Evolutionary conservation across 2,329 filamentous ascomycete species (phyloP).

Genomic region (Botrytis cinerea): DNA sequence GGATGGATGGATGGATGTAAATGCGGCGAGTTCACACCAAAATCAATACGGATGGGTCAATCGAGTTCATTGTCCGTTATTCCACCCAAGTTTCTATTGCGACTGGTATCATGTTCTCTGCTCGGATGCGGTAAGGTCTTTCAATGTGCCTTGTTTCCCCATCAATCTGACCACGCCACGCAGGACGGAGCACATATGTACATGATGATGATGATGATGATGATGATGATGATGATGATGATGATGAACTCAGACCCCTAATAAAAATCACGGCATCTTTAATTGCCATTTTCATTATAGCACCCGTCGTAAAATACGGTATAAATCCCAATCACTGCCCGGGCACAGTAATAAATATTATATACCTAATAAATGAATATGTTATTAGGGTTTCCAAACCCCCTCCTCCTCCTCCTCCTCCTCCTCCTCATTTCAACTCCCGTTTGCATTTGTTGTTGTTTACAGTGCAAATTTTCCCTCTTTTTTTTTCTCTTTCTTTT

Average conservation of each 20-base stretch:
- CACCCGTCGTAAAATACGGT: neutral
- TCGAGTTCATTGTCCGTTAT: neutral
- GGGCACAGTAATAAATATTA: too few relatives aligned
- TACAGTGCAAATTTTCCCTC: neutral
- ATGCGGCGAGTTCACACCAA: too few relatives aligned
- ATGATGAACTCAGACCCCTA: neutral
- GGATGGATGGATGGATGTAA: too few relatives aligned
- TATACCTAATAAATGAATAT: neutral
- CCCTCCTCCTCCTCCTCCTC: neutral
- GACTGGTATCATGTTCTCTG: neutral
- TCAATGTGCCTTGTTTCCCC: neutral
- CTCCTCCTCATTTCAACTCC: neutral
- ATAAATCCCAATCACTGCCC: too few relatives aligned
- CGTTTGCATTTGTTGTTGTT: slow-evolving; percentile 1
- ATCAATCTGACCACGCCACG: neutral
- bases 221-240: too few relatives aligned
- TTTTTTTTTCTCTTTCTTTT: neutral
- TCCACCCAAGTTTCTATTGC: neutral
- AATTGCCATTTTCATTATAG: too few relatives aligned
- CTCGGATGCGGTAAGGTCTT: neutral
- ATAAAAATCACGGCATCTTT: neutral
- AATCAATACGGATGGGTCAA: neutral
- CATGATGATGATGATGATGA: neutral
- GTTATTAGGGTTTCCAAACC: neutral
- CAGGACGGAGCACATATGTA: neutral